Percentiles rank a stretch among this genome's conserved stretches.
Evolutionary conservation across 805 yeast genomes (phyloP).

Genomic region (Yamadazyma olivae): DNA sequence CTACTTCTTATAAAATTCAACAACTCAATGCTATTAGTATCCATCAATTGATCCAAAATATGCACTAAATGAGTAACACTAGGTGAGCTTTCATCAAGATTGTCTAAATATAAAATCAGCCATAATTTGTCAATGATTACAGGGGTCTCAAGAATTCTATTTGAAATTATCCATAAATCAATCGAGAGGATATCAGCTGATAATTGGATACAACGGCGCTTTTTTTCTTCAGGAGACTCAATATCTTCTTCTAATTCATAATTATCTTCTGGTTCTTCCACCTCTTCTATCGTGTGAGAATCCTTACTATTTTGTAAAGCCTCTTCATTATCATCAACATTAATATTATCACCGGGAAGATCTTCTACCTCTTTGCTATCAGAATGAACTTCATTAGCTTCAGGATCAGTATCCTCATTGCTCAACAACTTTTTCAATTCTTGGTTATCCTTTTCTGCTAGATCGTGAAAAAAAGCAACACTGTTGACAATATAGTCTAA

Average conservation of each 20-base stretch:
- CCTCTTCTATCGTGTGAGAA: constrained; percentile 2
- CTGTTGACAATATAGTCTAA: constrained; percentile 60
- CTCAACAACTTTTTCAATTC: constrained; percentile 16
- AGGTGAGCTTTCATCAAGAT: constrained; percentile 36
- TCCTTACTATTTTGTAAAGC: background rate
- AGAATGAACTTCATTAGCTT: constrained; percentile 6
- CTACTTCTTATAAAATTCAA: constrained; percentile 66
- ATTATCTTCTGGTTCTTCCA: constrained; percentile 6
- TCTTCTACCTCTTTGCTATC: constrained; percentile 5
- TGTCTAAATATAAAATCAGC: constrained; percentile 32
- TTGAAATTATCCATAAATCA: constrained; percentile 42
- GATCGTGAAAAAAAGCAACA: constrained; percentile 43
- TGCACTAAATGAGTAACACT: constrained; percentile 47
- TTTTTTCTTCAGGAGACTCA: constrained; percentile 30
- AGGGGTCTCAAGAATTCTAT: constrained; percentile 41
- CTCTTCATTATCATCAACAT: background rate
- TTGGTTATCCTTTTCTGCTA: constrained; percentile 20
- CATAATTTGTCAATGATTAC: constrained; percentile 38
- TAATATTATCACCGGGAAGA: background rate
- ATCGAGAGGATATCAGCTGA: constrained; percentile 39
- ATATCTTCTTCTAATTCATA: constrained; percentile 15
- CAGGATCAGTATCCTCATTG: constrained; percentile 6
- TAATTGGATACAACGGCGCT: constrained; percentile 36
- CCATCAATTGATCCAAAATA: constrained; percentile 82
- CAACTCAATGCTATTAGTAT: constrained; percentile 56